These are phyloP conservation scores for Rugonectria rugulosa DNA, from an alignment of 2,329 filamentous ascomycete species.

Conservation along the genomic window DNA sequence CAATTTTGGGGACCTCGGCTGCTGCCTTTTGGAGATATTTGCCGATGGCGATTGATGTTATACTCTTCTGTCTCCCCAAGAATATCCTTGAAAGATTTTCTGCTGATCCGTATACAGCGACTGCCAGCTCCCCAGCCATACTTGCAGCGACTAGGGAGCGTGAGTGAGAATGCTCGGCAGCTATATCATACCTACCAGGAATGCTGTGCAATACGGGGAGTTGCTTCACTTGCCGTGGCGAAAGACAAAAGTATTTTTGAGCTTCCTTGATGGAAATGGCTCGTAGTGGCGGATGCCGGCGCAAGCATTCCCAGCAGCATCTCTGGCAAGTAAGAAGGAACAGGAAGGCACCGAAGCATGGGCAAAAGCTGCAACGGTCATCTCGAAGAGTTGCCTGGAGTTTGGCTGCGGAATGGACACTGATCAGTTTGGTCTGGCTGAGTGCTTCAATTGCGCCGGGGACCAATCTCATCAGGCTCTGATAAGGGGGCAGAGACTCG, in stretches of 20 bases:
- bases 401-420: not conserved
- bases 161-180: not conserved
- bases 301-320: slow-evolving; percentile 5
- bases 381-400: not conserved
- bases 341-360: slow-evolving; percentile 3
- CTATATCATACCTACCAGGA: not conserved
- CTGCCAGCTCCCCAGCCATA: not conserved
- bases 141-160: not conserved
- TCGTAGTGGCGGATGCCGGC: not conserved
- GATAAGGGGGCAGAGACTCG: slow-evolving; percentile 42
- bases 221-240: not conserved
- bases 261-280: not conserved
- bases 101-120: not conserved
- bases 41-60: not conserved
- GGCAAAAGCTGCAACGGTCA: slow-evolving; percentile 1
- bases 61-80: too few species aligned
- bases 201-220: not conserved
- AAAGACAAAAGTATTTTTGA: not conserved
- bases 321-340: slow-evolving; percentile 2
- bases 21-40: not conserved
- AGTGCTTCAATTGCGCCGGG: slow-evolving; percentile 32
- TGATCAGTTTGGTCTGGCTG: slow-evolving; percentile 28
- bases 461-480: slow-evolving; percentile 50
- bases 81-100: not conserved
- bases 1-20: not conserved